Conservation (phyloP, 495 filamentous ascomycete genomes). For the Aspergillus sclerotiicarbonarius region DNA sequence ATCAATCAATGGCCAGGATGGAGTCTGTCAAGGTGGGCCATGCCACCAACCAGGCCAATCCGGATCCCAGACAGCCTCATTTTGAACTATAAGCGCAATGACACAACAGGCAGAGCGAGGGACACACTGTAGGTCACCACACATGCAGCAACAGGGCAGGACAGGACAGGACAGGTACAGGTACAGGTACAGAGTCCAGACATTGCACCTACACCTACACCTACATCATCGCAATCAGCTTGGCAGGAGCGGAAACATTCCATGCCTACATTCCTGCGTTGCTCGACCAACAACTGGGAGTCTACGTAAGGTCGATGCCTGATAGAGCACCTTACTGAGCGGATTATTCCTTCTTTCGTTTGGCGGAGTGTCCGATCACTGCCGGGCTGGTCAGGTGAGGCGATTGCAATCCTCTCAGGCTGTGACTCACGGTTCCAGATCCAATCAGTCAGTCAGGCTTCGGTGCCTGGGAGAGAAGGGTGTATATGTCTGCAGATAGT, state of each 20-base stretch:
- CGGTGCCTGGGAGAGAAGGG: too few species aligned
- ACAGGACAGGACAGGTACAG: not conserved
- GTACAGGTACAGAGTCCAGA: not conserved
- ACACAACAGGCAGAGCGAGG: not conserved
- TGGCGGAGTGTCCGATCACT: not conserved
- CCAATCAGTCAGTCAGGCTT: too few species aligned
- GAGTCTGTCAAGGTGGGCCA: not conserved
- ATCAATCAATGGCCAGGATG: not conserved
- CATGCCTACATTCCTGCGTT: not conserved
- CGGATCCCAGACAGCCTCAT: not conserved
- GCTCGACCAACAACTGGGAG: not conserved
- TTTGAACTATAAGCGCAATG: not conserved
- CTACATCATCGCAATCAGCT: not conserved
- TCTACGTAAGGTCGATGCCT: not conserved
- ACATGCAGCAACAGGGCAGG: constrained; percentile 1
- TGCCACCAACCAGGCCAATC: not conserved
- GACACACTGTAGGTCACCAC: constrained; percentile 3
- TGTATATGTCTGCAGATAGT: too few species aligned
- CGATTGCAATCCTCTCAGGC: too few species aligned
- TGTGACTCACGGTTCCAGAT: too few species aligned
- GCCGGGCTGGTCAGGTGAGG: not conserved
- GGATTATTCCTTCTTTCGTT: not conserved
- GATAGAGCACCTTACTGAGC: not conserved
- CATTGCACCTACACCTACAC: not conserved
- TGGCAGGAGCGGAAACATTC: not conserved